phyloP scores from a whole-genome alignment of 192 early-diverging fungal species.

The Spinellus fusiger region DNA sequence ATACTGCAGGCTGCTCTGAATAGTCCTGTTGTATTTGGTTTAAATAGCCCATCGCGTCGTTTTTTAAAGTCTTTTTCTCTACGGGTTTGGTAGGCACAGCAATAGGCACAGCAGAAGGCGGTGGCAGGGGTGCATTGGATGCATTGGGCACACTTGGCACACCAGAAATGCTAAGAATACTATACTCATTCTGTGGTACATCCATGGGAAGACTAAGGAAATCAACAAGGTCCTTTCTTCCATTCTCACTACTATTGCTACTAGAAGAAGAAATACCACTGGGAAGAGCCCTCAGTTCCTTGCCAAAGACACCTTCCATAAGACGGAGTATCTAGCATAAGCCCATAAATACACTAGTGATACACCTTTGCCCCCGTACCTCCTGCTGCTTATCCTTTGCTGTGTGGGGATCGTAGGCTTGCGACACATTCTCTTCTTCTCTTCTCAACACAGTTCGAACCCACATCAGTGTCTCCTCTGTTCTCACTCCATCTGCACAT shows the following conservation, averaged over 20 bases:
- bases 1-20: slow-evolving; percentile 8
- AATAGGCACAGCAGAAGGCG: too few species aligned
- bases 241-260: slow-evolving; percentile 2
- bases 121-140: too few species aligned
- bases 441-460: slow-evolving; percentile 16
- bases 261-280: neutral
- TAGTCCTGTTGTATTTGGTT: slow-evolving; percentile 12
- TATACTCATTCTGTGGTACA: too few species aligned
- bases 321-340: neutral
- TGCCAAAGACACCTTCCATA: slow-evolving; percentile 12
- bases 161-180: too few species aligned
- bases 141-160: too few species aligned
- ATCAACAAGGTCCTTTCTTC: neutral
- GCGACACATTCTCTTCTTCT: slow-evolving; percentile 4
- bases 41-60: slow-evolving; percentile 24
- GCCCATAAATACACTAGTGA: too few species aligned
- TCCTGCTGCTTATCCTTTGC: neutral
- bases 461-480: slow-evolving; percentile 17
- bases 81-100: neutral
- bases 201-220: too few species aligned
- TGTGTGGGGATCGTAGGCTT: neutral
- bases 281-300: neutral
- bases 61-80: slow-evolving; percentile 1
- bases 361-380: too few species aligned
- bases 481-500: neutral